A percentile compares a stretch with the other conserved stretches of the same genome.
Conservation (phyloP, 106 monocot genomes). For the Allium cepa region DNA sequence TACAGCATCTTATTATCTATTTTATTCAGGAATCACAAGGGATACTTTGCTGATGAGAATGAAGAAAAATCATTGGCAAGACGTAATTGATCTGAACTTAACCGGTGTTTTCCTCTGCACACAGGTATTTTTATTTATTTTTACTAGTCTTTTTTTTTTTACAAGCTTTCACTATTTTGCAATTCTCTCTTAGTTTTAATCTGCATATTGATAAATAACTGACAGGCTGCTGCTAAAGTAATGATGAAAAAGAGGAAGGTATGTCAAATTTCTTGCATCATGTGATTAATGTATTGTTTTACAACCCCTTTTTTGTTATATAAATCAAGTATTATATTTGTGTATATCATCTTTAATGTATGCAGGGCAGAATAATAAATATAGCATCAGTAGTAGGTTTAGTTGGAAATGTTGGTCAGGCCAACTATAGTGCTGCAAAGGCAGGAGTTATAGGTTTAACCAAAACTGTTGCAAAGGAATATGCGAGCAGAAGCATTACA, state of each 20-base stretch:
- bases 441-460: constrained; percentile 84
- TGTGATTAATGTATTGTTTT: neutral
- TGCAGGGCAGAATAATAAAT: constrained; percentile 81
- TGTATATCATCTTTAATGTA: neutral
- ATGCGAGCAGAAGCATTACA: constrained; percentile 83
- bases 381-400: constrained; percentile 84
- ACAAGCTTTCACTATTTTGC: too few species aligned
- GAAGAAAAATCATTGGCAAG: constrained; percentile 90
- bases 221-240: constrained; percentile 79
- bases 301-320: too few species aligned
- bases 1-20: too few species aligned
- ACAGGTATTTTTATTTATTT: constrained; percentile 38
- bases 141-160: constrained; percentile 1
- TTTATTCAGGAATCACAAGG: constrained; percentile 64
- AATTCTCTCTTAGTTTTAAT: too few species aligned
- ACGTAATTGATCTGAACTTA: constrained; percentile 79
- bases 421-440: constrained; percentile 90
- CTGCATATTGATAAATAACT: neutral
- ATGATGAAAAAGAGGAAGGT: constrained; percentile 99
- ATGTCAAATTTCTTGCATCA: neutral
- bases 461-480: constrained; percentile 76
- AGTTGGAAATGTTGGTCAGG: constrained; percentile 70
- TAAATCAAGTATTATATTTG: too few species aligned
- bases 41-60: constrained; percentile 88
- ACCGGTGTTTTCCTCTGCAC: constrained; percentile 90